phyloP scores from a whole-genome alignment of 345 rosid genomes.

The Passiflora organensis region DNA sequence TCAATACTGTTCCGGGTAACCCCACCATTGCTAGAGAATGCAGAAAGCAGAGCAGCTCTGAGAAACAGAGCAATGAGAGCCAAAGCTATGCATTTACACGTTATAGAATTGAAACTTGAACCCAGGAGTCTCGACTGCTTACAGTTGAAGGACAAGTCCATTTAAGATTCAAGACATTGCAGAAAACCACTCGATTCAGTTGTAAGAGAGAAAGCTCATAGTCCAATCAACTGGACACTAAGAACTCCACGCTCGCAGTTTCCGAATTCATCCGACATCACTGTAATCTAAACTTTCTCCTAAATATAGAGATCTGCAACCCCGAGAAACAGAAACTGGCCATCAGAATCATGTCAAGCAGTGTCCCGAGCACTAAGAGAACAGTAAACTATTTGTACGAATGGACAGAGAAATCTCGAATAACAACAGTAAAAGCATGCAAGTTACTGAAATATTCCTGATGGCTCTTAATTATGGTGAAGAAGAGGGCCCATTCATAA shows the following conservation, averaged over 20 bases:
- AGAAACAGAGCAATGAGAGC: slow-evolving; percentile 45
- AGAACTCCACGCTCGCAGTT: not conserved
- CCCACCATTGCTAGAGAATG: slow-evolving; percentile 28
- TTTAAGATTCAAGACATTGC: not conserved
- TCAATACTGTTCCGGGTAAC: slow-evolving; percentile 16
- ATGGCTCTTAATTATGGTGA: not conserved
- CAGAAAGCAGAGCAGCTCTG: slow-evolving; percentile 39
- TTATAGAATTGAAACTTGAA: slow-evolving; percentile 31
- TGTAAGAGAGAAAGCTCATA: not conserved
- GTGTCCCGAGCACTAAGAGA: not conserved
- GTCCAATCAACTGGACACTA: slow-evolving; percentile 1
- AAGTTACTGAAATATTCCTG: not conserved
- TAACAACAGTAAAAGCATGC: not conserved
- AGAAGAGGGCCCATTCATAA: not conserved
- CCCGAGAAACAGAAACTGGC: not conserved
- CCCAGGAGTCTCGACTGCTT: slow-evolving; percentile 10
- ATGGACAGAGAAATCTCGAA: not conserved
- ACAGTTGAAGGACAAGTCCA: slow-evolving; percentile 5
- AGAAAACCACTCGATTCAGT: not conserved
- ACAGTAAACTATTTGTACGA: not conserved
- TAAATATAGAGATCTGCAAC: not conserved
- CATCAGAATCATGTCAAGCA: slow-evolving; percentile 1
- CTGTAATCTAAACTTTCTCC: not conserved
- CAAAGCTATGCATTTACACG: slow-evolving; percentile 56
- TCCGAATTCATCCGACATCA: not conserved